A percentile compares a stretch with the other conserved stretches of the same genome.
phyloP scores from a whole-genome alignment of 495 filamentous ascomycete genomes.

The Penicillium robsamsonii region DNA sequence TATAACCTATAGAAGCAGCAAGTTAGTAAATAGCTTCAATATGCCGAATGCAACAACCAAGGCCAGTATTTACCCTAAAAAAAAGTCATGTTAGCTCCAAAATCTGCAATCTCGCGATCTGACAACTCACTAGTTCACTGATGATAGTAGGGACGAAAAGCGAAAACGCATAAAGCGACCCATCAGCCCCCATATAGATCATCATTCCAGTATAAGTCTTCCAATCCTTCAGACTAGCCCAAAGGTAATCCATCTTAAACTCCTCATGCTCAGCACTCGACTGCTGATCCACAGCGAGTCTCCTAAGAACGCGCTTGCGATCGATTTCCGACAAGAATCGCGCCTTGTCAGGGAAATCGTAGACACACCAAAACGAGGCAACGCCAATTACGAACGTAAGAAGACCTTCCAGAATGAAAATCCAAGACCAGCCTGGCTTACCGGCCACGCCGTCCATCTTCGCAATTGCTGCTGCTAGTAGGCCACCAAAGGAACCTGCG shows the following conservation, averaged over 20 bases:
- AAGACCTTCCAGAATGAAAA: constrained; percentile 63
- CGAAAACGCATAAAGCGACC: constrained; percentile 82
- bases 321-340: constrained; percentile 72
- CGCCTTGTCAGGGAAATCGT: constrained; percentile 85
- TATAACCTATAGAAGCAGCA: constrained; percentile 56
- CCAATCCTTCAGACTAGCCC: constrained; percentile 75
- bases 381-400: constrained; percentile 72
- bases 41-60: background rate
- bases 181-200: constrained; percentile 74
- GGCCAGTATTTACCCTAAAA: constrained; percentile 21
- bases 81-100: constrained; percentile 26
- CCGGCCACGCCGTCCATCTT: constrained; percentile 67
- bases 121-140: constrained; percentile 45
- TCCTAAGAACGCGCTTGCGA: constrained; percentile 66
- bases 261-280: constrained; percentile 74
- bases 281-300: constrained; percentile 75
- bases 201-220: constrained; percentile 78
- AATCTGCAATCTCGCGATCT: background rate
- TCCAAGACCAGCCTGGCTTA: constrained; percentile 74
- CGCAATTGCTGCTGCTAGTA: constrained; percentile 47
- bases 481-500: constrained; percentile 69
- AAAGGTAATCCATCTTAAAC: constrained; percentile 75
- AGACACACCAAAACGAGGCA: constrained; percentile 78
- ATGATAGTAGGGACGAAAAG: constrained; percentile 91
- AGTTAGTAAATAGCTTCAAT: background rate